Base-by-base conservation (phyloP, 805 yeast genomes). In the Ogataea siamensis region DNA sequence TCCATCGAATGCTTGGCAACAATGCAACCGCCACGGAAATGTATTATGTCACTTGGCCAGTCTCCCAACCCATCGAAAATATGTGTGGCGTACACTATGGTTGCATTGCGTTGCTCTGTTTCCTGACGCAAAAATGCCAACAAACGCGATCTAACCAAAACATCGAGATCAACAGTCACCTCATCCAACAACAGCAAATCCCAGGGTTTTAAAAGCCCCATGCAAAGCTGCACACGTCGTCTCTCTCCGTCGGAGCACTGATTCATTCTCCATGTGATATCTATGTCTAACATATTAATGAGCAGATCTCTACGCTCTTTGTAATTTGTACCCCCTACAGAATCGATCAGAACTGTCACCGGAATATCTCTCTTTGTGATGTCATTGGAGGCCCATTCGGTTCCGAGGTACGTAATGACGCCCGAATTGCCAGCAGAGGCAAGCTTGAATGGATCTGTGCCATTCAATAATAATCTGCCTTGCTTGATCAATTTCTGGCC, bases 101-200 rank as follows among this genome's bases (percentile, higher is more conserved):
- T 78, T 44, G 94, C 80, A 13, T 72, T 63, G 42, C 98, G 70
- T 0, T 65, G 56, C 33, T 66, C 67, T 5, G 96, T 87, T 58
- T 93, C 99, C n/a, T 63, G 55, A 47, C 71, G 73, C 50, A 93
- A 66, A 57, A 86, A 93, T 1, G 71, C 66, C 45, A 93, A 66
- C 34, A 93, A 65, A 38, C 87, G 71, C 22, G 80, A 76, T 50
- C 99, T 72, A 2, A 89, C 98, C 33, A 93, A 70, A 5, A 93
- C 99, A 57, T 93, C 99, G 49, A 93, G 70, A 60, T 93, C 99
- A 18, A 93, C 96, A 0, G 99, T 93, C 25, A 93, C 98, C 60
- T 93, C 99, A 59, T 93, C 99, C 32, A 93, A 67, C n/a, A 93
- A 66, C 21, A 93, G 65, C 14, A 88, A 70, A 44, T 77, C 78